phyloP scores from a whole-genome alignment of 225 moss, liverwort and hornwort species.

The Straminergon stramineum region DNA sequence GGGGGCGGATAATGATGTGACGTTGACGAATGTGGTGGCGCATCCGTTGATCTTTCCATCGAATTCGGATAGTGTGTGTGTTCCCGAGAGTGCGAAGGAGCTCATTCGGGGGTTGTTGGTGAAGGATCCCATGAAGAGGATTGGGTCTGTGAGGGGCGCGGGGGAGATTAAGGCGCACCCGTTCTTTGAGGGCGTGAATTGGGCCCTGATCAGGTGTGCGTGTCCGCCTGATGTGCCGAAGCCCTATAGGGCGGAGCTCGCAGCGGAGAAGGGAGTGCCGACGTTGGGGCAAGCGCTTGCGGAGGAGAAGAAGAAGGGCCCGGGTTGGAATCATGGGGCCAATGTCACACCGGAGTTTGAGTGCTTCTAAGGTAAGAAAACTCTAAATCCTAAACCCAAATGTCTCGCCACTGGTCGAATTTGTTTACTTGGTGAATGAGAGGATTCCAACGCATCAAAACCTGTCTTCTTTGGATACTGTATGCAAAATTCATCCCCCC shows the following conservation, averaged over 20 bases:
- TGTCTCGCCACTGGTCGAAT: neutral
- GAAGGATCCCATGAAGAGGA: constrained; percentile 89
- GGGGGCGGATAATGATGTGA: constrained; percentile 71
- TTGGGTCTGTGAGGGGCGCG: constrained; percentile 78
- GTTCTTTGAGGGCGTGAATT: constrained; percentile 95
- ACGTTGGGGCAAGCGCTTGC: constrained; percentile 34
- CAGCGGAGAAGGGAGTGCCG: constrained; percentile 23
- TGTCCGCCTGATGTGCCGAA: constrained; percentile 87
- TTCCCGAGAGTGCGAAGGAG: constrained; percentile 60
- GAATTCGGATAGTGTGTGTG: constrained; percentile 42
- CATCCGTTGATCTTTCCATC: constrained; percentile 77
- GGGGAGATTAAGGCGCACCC: constrained; percentile 88
- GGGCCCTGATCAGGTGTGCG: constrained; percentile 93
- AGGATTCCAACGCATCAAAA: neutral
- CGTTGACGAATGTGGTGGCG: constrained; percentile 76
- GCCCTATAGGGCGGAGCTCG: constrained; percentile 42
- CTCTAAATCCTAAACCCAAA: no score
- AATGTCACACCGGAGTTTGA: constrained; percentile 28
- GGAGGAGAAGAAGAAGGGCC: constrained; percentile 25
- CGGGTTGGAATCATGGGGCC: constrained; percentile 1
- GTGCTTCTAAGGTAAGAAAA: constrained; percentile 14
- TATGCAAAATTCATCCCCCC: neutral
- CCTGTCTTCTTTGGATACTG: neutral
- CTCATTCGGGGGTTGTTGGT: constrained; percentile 80
- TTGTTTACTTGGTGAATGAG: neutral